A percentile compares a stretch with the other conserved stretches of the same genome.
Evolutionary conservation across 2,329 filamentous ascomycete species (phyloP).

Genomic region (Sphaerulina vaccinii): DNA sequence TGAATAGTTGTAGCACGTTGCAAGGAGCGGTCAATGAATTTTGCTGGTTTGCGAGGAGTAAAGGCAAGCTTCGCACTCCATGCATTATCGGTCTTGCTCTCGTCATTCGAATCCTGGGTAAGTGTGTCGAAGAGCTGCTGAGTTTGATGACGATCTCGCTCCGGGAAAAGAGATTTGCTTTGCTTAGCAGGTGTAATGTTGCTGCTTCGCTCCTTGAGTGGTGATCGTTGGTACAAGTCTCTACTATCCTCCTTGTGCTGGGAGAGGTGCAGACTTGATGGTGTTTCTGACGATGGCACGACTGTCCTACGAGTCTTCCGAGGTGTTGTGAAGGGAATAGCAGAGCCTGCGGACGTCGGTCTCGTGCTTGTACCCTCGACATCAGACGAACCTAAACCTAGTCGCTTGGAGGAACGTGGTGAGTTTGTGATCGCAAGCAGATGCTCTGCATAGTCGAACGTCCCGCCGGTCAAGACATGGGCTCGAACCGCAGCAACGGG

Average conservation of each 20-base stretch:
- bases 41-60: conserved; percentile 14
- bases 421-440: conserved; percentile 6
- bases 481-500: not conserved
- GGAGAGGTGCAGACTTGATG: conserved; percentile 20
- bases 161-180: not conserved
- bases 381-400: conserved; percentile 2
- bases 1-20: conserved; percentile 12
- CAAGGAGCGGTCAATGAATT: not conserved
- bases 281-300: conserved; percentile 24
- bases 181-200: conserved; percentile 10
- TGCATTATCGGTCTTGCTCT: not conserved
- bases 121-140: not conserved
- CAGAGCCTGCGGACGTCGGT: conserved; percentile 20
- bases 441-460: not conserved
- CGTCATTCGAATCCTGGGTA: not conserved
- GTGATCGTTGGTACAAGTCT: conserved; percentile 14
- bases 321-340: conserved; percentile 14
- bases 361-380: conserved; percentile 7
- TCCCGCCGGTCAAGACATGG: not conserved
- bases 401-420: not conserved
- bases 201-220: conserved; percentile 23
- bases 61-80: conserved; percentile 13
- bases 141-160: not conserved
- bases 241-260: not conserved
- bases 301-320: conserved; percentile 7